Conservation (phyloP, 805 yeast species). For the Wickerhamiella vanderwaltii region DNA sequence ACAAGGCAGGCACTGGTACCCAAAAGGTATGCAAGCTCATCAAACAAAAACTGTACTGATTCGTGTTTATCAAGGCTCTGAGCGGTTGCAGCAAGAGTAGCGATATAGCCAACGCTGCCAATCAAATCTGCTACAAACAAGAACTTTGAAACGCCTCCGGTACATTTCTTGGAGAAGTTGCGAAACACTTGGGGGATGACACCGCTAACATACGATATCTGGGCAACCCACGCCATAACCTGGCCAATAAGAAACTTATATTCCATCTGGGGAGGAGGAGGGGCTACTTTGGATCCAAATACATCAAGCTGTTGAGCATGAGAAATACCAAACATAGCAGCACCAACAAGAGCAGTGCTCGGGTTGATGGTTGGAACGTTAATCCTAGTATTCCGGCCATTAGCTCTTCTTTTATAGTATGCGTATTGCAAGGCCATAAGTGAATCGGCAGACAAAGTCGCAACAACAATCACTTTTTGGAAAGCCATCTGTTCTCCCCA, state of each 20-base stretch:
- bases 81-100: constrained; percentile 24
- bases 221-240: constrained; percentile 21
- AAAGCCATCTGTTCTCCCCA: constrained; percentile 25
- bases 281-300: neutral
- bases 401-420: constrained; percentile 18
- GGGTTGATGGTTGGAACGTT: neutral
- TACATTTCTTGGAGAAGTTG: constrained; percentile 30
- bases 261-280: constrained; percentile 12
- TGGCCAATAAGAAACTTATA: constrained; percentile 19
- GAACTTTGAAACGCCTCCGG: constrained; percentile 29
- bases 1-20: constrained; percentile 22
- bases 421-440: constrained; percentile 20
- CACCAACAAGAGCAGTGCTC: constrained; percentile 8
- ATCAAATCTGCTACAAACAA: constrained; percentile 25
- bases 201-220: constrained; percentile 23
- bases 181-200: constrained; percentile 32
- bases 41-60: constrained; percentile 20
- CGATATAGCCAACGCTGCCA: constrained; percentile 22
- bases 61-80: constrained; percentile 14
- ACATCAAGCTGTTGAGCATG: neutral
- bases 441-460: constrained; percentile 21
- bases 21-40: constrained; percentile 24
- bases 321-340: constrained; percentile 9
- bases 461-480: constrained; percentile 23
- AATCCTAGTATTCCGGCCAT: neutral